Evolutionary conservation across 2,329 filamentous ascomycete genomes (phyloP).

Genomic region (Lachnellula cervina): DNA sequence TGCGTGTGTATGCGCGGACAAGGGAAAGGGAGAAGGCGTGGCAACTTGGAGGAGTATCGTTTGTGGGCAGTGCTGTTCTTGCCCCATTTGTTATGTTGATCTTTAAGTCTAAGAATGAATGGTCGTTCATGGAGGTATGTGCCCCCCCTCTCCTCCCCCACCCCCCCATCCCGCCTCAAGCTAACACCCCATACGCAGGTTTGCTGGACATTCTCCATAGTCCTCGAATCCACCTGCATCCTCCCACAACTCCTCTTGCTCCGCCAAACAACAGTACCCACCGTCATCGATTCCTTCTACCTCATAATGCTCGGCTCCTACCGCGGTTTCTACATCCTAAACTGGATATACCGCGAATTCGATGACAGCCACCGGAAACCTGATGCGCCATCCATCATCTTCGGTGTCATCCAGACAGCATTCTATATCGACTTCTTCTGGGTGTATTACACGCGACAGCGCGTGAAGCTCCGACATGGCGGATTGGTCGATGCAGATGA

Average conservation of each 20-base stretch:
- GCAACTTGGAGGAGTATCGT: conserved; percentile 73
- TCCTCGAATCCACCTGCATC: conserved; percentile 86
- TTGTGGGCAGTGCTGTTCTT: conserved; percentile 59
- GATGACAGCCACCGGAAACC: conserved; percentile 57
- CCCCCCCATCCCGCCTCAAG: background rate
- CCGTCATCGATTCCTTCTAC: conserved; percentile 96
- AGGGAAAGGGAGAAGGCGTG: conserved; percentile 88
- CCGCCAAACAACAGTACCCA: conserved; percentile 90
- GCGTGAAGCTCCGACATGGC: conserved; percentile 86
- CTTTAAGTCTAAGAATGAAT: conserved; percentile 47
- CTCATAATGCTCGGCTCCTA: conserved; percentile 83
- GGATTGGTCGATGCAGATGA: conserved; percentile 89
- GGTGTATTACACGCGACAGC: conserved; percentile 92
- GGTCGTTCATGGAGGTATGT: conserved; percentile 49
- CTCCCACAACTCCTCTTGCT: conserved; percentile 88
- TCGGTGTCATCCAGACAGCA: conserved; percentile 82
- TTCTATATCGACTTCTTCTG: conserved; percentile 93
- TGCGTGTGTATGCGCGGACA: conserved; percentile 79
- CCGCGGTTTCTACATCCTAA: conserved; percentile 82
- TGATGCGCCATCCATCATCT: conserved; percentile 73
- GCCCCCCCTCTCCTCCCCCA: background rate
- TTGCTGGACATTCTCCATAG: conserved; percentile 82
- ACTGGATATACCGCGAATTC: conserved; percentile 73
- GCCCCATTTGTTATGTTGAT: conserved; percentile 71
- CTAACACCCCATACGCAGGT: conserved; percentile 45